These are phyloP conservation scores for Circinella minor DNA, from an alignment of 371 early-diverging fungal genomes.

Conservation along the genomic window DNA sequence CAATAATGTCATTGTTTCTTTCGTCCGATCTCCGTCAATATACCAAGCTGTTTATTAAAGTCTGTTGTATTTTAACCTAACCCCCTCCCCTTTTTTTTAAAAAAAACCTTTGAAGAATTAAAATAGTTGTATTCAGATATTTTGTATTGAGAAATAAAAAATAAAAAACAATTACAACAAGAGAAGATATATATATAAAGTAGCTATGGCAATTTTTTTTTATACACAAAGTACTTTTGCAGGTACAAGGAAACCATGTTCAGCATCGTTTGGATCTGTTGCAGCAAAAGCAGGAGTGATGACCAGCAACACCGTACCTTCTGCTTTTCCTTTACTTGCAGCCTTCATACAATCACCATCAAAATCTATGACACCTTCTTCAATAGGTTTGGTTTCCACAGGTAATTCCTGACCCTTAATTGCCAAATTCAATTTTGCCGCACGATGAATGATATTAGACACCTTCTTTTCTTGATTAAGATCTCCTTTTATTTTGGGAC, in stretches of 20 bases:
- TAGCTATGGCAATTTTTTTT: too few relatives aligned
- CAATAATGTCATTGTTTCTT: too few relatives aligned
- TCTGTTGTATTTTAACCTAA: too few relatives aligned
- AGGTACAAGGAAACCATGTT: conserved; percentile 27
- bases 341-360: conserved; percentile 21
- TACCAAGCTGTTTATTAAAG: too few relatives aligned
- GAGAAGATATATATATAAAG: too few relatives aligned
- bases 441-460: conserved; percentile 26
- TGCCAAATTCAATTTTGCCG: conserved; percentile 28
- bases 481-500: background rate
- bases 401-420: conserved; percentile 38
- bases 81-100: too few relatives aligned
- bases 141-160: too few relatives aligned
- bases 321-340: conserved; percentile 29
- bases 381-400: conserved; percentile 3
- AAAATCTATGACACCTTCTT: conserved; percentile 19
- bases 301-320: conserved; percentile 19
- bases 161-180: too few relatives aligned
- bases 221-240: conserved; percentile 21
- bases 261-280: conserved; percentile 30
- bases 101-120: too few relatives aligned
- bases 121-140: too few relatives aligned
- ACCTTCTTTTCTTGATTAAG: conserved; percentile 39
- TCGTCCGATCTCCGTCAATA: too few relatives aligned
- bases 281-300: conserved; percentile 28